These are phyloP conservation scores for Geotrichum candidum DNA, from an alignment of 1,139 yeast species.

Conservation along the genomic window DNA sequence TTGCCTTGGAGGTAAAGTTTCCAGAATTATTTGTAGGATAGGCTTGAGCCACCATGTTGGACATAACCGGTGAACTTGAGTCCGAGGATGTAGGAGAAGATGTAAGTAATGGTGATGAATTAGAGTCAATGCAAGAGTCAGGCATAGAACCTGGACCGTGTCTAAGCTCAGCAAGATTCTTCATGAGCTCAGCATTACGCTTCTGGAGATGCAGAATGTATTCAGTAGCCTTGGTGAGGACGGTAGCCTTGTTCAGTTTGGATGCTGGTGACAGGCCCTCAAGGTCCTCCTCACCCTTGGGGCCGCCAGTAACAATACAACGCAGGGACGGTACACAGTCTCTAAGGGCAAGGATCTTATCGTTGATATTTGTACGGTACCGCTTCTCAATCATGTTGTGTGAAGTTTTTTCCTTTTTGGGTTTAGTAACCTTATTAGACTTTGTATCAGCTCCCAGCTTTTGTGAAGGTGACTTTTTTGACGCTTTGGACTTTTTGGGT, in stretches of 20 bases:
- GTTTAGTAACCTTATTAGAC: constrained; percentile 30
- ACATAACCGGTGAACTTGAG: background rate
- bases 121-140: background rate
- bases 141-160: background rate
- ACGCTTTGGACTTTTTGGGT: background rate
- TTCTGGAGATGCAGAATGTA: constrained; percentile 77
- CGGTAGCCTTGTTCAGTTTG: constrained; percentile 83
- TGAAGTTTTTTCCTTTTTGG: constrained; percentile 51
- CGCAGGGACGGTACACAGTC: constrained; percentile 67
- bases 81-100: background rate
- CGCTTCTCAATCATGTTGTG: constrained; percentile 78
- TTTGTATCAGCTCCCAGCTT: constrained; percentile 17
- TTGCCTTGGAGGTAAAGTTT: constrained; percentile 28
- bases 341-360: constrained; percentile 62
- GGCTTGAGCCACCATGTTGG: background rate
- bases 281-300: constrained; percentile 43
- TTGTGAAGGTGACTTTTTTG: background rate
- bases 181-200: constrained; percentile 52
- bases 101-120: constrained; percentile 1
- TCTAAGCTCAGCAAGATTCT: constrained; percentile 42
- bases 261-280: constrained; percentile 88
- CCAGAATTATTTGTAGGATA: background rate
- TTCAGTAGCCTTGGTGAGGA: constrained; percentile 82
- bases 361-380: constrained; percentile 69
- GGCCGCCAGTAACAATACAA: constrained; percentile 29